Base-by-base conservation (phyloP, 2,329 filamentous ascomycete species). In the Zopfia rhizophila region DNA sequence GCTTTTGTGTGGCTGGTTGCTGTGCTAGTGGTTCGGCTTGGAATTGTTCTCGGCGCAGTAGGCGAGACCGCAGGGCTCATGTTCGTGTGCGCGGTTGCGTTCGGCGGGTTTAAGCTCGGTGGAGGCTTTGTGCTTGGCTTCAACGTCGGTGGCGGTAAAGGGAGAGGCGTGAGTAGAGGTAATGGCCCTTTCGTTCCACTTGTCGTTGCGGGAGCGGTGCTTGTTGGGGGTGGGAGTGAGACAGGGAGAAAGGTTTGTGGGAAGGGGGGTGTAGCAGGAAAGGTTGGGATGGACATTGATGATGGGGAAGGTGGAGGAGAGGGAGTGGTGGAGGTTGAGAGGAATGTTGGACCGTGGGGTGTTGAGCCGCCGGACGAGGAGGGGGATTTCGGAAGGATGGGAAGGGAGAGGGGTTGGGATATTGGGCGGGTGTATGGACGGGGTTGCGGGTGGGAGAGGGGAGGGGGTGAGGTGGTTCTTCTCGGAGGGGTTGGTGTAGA, bases 41-140 rank as follows among this genome's bases (percentile, higher is more conserved):
- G 18, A n/a, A 21, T 36, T 41, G 6, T 37, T 37, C 7, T n/a
- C 10, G 7, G 10, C 4, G 21, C 30, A 19, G 25, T 42, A 36
- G 18, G 56, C 29, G 53, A 54, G 10, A 44, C 10, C 2, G 45
- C 22, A 6, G 57, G 55, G 5, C 46, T 50, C 28, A 65, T 66
- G 35, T 68, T 69, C 35, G 55, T 61, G 25, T 68, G 58, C 12
- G 63, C 58, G 18, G 61, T 67, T 4, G 66, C 57, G 22, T 70
- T 69, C 11, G 67, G 67, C 14, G 65, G 61, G 18, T 59, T 58
- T 5, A 70, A 51, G 11, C 61, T 66, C 13, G 54, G 40, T 3
- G 68, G 68, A 12, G 68, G 66, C 18, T 58, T 64, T 4, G 59
- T 65, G 41, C 64, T 69, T 14, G 68, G 68, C 39, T 59, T 67